Conservation (phyloP, 345 rosid species). For the Brassica juncea region DNA sequence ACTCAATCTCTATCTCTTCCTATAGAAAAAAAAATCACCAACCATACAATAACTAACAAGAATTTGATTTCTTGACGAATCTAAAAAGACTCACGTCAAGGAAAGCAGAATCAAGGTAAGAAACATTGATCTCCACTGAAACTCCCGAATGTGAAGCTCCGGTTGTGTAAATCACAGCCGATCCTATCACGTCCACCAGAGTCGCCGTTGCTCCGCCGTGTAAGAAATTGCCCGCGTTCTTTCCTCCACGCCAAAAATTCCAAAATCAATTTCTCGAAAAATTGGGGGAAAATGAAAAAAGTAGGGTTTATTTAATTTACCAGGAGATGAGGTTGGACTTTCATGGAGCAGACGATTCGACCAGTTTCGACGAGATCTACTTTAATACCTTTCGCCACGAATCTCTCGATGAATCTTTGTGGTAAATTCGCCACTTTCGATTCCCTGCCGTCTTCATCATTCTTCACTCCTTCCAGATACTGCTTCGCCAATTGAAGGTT, state of each 20-base stretch:
- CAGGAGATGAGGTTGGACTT: conserved; percentile 74
- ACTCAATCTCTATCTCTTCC: conserved; percentile 42
- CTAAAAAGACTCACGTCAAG: conserved; percentile 43
- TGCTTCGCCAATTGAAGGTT: conserved; percentile 58
- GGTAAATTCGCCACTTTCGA: conserved; percentile 49
- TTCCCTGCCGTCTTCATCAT: conserved; percentile 27
- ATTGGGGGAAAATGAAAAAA: neutral
- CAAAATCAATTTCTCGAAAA: neutral
- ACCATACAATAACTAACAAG: neutral
- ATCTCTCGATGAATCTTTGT: conserved; percentile 54
- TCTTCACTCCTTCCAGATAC: conserved; percentile 58
- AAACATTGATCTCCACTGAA: conserved; percentile 83
- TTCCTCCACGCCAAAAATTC: neutral
- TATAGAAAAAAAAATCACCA: neutral
- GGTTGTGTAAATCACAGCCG: conserved; percentile 62
- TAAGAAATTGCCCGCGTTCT: conserved; percentile 88
- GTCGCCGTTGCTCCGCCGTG: conserved; percentile 97
- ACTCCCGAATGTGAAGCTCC: conserved; percentile 61
- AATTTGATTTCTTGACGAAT: neutral
- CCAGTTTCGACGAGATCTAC: conserved; percentile 70
- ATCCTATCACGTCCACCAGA: conserved; percentile 83
- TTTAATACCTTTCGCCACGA: conserved; percentile 61
- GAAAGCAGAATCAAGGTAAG: conserved; percentile 88
- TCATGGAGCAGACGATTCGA: conserved; percentile 77
- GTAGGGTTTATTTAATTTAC: conserved; percentile 32